phyloP scores from a whole-genome alignment of 768 basidiomycete genomes.

The Leccinum uliginosum region DNA sequence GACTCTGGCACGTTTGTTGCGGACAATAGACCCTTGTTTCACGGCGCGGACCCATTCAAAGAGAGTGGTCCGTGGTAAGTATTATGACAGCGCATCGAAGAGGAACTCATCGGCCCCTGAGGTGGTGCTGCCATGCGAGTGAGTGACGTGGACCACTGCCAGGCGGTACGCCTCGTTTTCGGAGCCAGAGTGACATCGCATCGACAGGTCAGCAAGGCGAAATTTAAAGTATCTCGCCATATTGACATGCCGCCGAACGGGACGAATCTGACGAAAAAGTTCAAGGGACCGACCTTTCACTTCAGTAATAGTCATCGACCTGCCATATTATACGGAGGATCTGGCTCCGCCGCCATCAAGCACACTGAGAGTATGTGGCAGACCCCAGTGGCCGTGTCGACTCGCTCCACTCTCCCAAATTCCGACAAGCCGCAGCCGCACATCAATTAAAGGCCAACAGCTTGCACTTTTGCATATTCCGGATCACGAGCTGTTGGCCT shows the following conservation, averaged over 20 bases:
- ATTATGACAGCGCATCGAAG: not conserved
- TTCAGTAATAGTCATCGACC: not conserved
- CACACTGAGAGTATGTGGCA: not conserved
- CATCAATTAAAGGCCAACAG: not conserved
- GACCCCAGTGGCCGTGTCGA: not conserved
- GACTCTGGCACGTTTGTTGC: not conserved
- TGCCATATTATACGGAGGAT: not conserved
- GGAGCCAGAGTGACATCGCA: conserved; percentile 6
- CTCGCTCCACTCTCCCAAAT: not conserved
- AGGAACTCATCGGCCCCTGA: conserved; percentile 2
- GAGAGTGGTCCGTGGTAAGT: not conserved
- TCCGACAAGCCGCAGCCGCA: not conserved
- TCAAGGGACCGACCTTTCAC: conserved; percentile 1
- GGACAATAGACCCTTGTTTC: not conserved
- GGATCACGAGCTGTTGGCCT: conserved; percentile 2
- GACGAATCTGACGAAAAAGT: conserved; percentile 4
- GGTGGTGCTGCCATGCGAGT: not conserved
- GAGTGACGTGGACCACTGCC: conserved; percentile 3
- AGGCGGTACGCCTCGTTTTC: conserved; percentile 8
- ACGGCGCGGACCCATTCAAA: conserved; percentile 2
- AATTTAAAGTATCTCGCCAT: not conserved
- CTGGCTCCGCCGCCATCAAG: not conserved
- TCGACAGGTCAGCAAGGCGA: not conserved
- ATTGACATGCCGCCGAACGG: not conserved
- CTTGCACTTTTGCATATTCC: not conserved